A percentile compares a stretch with the other conserved stretches of the same genome.
These are phyloP conservation scores for Colletotrichum tropicicola DNA, from an alignment of 2,329 filamentous ascomycete species.

Conservation along the genomic window DNA sequence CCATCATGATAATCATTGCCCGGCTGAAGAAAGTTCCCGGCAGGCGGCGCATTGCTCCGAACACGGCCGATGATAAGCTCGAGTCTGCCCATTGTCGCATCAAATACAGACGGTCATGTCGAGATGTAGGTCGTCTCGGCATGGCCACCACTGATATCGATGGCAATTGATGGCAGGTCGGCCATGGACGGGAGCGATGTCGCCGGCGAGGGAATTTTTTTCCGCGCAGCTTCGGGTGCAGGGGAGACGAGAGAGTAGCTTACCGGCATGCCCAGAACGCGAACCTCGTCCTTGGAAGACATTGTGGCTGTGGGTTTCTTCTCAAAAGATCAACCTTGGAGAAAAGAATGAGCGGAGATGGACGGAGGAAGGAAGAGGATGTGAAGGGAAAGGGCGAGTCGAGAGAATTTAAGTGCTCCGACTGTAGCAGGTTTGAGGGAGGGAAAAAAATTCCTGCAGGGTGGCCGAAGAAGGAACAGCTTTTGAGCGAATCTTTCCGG, in stretches of 20 bases:
- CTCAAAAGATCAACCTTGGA: slow-evolving; percentile 54
- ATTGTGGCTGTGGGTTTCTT: slow-evolving; percentile 56
- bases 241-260: slow-evolving; percentile 43
- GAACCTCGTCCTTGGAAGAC: slow-evolving; percentile 65
- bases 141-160: slow-evolving; percentile 12
- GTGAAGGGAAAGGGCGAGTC: slow-evolving; percentile 46
- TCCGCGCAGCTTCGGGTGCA: slow-evolving; percentile 32
- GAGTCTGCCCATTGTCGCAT: neutral
- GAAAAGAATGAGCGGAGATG: slow-evolving; percentile 73
- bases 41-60: neutral
- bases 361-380: slow-evolving; percentile 51
- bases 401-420: slow-evolving; percentile 41
- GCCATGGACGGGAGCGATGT: slow-evolving; percentile 32
- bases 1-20: neutral
- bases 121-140: neutral
- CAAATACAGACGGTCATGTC: no score
- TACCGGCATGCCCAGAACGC: slow-evolving; percentile 71
- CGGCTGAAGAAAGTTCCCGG: neutral
- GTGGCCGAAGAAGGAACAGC: slow-evolving; percentile 46
- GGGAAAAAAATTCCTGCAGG: slow-evolving; percentile 62
- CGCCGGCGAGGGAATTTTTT: slow-evolving; percentile 38
- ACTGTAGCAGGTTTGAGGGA: slow-evolving; percentile 53
- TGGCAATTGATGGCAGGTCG: neutral
- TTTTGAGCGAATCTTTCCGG: slow-evolving; percentile 67
- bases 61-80: slow-evolving; percentile 13